Evolutionary conservation across 495 filamentous ascomycete genomes (phyloP), one percentile per base, ranked within the genome.

Genomic region (Aspergillus taichungensis): DNA sequence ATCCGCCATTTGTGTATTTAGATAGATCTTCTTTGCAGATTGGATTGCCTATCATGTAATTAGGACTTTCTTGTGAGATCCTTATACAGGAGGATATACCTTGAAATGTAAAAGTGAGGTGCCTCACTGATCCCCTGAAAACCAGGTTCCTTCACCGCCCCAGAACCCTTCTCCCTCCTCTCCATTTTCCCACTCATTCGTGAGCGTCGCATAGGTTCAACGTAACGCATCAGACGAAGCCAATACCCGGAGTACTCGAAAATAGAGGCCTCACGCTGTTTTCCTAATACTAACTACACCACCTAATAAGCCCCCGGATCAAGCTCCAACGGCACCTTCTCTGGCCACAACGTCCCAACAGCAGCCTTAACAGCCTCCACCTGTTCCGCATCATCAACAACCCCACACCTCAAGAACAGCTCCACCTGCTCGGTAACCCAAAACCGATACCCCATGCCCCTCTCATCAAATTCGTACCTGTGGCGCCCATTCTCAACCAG

Each of bases 401-500:
- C 1, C 28, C 38, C 38, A 30, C 30, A 6, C 30, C 34, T 3
- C 14, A 34, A 27, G 1, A 55, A 36, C 29, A 49, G 27, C 24
- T 49, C 35, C 2, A 55, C 13, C 42, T 46, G 37, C 6, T 43
- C 42, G 1, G 37, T 46, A 4, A 46, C 39, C 53, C 53, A 55
- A 29, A 30, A 46, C 27, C 53, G 13, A n/a, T 48, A 49, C 1
- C 73, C 73, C 8, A 58, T 40, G 24, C 75, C 72, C 30, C 67
- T 60, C 10, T 50, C 69, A 55, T 90, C 76, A 60, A 84, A 90
- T 40, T 88, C 87, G 56, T 87, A 94, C 54, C 84, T 80, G 52
- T 80, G 57, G 37, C 79, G 71, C 8, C 88, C 88, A 50, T 88
- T 74, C 61, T 91, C 83, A 33, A 91, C 84, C 29, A 95, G 59